These are phyloP conservation scores for Lipomyces yamanashiensis DNA, from an alignment of 805 yeast species.

Conservation along the genomic window DNA sequence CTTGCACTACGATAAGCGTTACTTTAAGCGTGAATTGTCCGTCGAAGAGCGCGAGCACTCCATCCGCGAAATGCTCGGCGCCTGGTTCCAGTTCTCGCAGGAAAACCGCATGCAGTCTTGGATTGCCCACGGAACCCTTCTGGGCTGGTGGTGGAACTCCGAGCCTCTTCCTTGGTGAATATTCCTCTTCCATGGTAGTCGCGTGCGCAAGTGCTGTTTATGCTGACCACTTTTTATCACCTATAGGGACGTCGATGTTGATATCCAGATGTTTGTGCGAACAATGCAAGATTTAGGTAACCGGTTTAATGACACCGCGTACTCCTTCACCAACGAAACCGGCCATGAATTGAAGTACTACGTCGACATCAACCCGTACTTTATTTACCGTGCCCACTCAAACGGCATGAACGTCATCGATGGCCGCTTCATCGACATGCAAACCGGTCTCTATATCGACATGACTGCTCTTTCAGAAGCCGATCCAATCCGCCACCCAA, in stretches of 20 bases:
- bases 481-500: slow-evolving; percentile 31
- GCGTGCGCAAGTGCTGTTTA: background rate
- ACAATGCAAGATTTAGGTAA: slow-evolving; percentile 54
- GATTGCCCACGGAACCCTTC: slow-evolving; percentile 56
- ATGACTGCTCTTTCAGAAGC: slow-evolving; percentile 55
- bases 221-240: background rate
- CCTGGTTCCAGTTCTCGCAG: slow-evolving; percentile 53
- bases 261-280: slow-evolving; percentile 57
- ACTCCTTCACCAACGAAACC: slow-evolving; percentile 62
- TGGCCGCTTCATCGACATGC: slow-evolving; percentile 63
- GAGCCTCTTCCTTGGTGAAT: slow-evolving; percentile 54
- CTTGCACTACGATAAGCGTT: slow-evolving; percentile 66
- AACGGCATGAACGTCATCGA: slow-evolving; percentile 58
- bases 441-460: slow-evolving; percentile 64
- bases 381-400: slow-evolving; percentile 53
- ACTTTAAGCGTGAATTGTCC: slow-evolving; percentile 54
- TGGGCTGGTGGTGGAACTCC: slow-evolving; percentile 59
- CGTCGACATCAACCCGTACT: slow-evolving; percentile 57
- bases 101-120: slow-evolving; percentile 53
- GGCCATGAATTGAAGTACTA: slow-evolving; percentile 58
- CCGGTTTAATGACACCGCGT: slow-evolving; percentile 52
- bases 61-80: slow-evolving; percentile 53
- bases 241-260: slow-evolving; percentile 52
- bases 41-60: slow-evolving; percentile 51
- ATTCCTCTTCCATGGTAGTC: background rate